Evolutionary conservation across 495 filamentous ascomycete genomes (phyloP), one percentile per base, ranked within the genome.

Genomic region (Hypomontagnella submonticulosa): DNA sequence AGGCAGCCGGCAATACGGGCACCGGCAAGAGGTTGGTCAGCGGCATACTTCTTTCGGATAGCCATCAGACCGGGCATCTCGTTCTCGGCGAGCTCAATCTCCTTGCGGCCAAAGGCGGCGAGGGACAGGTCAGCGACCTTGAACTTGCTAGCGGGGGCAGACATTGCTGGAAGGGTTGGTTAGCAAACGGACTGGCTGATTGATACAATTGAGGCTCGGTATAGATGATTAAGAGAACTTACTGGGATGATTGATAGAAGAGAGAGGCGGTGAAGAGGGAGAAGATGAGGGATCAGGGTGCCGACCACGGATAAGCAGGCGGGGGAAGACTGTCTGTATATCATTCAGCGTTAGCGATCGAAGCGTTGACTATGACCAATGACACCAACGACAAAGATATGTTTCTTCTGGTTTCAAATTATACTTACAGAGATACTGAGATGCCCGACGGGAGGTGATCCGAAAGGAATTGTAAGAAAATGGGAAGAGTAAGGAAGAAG

Each of bases 91-190:
- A 99, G 85, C 80, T 97, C 93, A 74, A 99, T 97, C 87, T 99
- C 95, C 77, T 94, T 93, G 83, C 95, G 95, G 79, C 95, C 95
- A 76, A 99, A 99, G 78, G 95, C 95, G 74, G 95, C 94, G 76
- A 98, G 88, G 75, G 90, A 92, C 80, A 99, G 90, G 85, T 99
- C 95, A 73, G 94, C 92, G 83, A 99, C 93, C 90, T 98, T 97
- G 89, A 89, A 95, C 79, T 90, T 94, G 76, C 89, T 84, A 70
- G 93, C 94, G 79, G 93, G 93, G 75, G 92, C 89, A 83, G 85
- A 75, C 81, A 85, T 89, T 75, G 56, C 62, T 71, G 23, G 42
- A 64, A 13, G 23, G 41, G 11, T 16, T 27, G 6, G 59, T 70
- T 55, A 69, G 60, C 23, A 18, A 33, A 20, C 27, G n/a, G 11